phyloP scores from a whole-genome alignment of 1,139 yeast genomes.

The Geotrichum candidum region DNA sequence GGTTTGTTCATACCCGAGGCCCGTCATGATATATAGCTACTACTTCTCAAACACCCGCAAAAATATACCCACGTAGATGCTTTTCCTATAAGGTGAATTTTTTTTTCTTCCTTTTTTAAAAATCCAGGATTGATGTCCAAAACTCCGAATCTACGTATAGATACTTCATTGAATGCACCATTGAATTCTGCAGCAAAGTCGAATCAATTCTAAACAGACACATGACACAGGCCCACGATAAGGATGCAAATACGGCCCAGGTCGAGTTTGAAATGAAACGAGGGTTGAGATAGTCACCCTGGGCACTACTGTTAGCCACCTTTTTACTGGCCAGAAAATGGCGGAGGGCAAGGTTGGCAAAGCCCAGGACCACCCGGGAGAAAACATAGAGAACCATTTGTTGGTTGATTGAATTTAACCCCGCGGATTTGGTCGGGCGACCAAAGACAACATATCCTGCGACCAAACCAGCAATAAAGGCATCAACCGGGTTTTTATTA shows the following conservation, averaged over 20 bases:
- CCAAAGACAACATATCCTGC: conserved; percentile 66
- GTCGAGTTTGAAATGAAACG: conserved; percentile 32
- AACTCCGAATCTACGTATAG: conserved; percentile 50
- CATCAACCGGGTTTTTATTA: conserved; percentile 31
- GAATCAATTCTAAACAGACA: conserved; percentile 61
- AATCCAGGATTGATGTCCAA: conserved; percentile 33
- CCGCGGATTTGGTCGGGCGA: conserved; percentile 38
- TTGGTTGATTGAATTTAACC: conserved; percentile 36
- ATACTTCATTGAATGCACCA: conserved; percentile 67
- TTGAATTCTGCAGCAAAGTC: conserved; percentile 55
- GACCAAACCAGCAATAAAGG: conserved; percentile 57
- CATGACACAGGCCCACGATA: conserved; percentile 75
- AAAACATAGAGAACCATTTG: conserved; percentile 60
- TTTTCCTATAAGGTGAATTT: not conserved
- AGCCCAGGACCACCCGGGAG: conserved; percentile 51
- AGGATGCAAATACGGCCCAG: conserved; percentile 64
- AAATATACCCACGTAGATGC: not conserved
- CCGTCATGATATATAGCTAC: too few relatives aligned
- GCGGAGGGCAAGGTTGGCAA: conserved; percentile 40
- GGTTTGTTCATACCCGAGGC: too few relatives aligned
- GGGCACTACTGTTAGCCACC: not conserved
- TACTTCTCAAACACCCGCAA: too few relatives aligned
- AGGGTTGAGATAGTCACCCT: not conserved
- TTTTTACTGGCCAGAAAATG: not conserved
- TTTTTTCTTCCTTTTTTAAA: conserved; percentile 3